These are phyloP conservation scores for Umbelopsis sp. DNA, from an alignment of 192 early-diverging fungal species.

Conservation along the genomic window DNA sequence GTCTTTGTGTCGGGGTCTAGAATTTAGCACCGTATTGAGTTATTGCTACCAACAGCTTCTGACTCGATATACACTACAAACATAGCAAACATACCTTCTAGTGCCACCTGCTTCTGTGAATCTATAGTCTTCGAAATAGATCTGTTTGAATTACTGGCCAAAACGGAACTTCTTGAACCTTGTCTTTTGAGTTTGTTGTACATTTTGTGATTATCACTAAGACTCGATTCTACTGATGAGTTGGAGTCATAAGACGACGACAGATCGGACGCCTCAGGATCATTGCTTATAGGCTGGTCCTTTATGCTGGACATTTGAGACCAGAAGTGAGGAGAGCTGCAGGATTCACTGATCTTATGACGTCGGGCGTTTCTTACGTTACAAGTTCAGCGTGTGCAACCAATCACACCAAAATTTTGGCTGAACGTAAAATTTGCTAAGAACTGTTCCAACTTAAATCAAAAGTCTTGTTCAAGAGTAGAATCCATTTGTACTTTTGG, in stretches of 20 bases:
- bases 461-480: background rate
- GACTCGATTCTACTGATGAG: conserved; percentile 27
- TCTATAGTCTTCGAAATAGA: background rate
- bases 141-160: background rate
- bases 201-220: conserved; percentile 30
- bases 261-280: background rate
- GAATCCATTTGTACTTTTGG: background rate
- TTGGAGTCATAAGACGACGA: conserved; percentile 30
- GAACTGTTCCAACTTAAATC: background rate
- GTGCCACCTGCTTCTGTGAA: conserved; percentile 2
- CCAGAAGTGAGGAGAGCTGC: background rate
- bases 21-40: background rate
- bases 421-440: background rate
- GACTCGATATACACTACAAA: background rate
- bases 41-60: background rate
- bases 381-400: background rate
- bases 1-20: conserved; percentile 40
- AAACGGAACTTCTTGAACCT: conserved; percentile 39
- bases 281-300: background rate
- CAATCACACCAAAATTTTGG: conserved; percentile 10
- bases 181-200: conserved; percentile 37
- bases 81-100: conserved; percentile 7
- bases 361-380: conserved; percentile 2
- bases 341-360: background rate
- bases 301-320: no score